Percentiles rank a stretch among this genome's conserved stretches.
Evolutionary conservation across 345 rosid genomes (phyloP).

Genomic region (Gossypium rotundifolium): DNA sequence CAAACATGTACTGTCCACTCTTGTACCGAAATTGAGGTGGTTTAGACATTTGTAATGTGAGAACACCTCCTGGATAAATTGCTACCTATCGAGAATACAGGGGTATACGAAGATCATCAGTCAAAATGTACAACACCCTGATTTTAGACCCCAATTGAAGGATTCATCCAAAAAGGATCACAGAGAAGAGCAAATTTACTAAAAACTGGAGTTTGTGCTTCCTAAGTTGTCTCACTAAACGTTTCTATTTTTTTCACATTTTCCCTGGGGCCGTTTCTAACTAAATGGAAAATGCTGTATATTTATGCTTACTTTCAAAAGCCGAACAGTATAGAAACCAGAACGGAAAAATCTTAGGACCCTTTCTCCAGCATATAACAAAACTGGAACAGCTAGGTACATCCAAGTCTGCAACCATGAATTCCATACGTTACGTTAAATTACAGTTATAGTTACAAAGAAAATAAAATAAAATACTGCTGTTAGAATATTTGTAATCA

Average conservation of each 20-base stretch:
- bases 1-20: conserved; percentile 99
- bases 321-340: conserved; percentile 61
- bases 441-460: neutral
- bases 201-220: neutral
- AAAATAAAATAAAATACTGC: neutral
- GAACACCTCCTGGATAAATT: conserved; percentile 92
- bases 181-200: neutral
- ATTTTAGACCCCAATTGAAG: neutral
- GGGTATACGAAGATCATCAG: neutral
- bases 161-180: neutral
- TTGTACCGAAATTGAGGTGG: conserved; percentile 87
- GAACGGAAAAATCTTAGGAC: conserved; percentile 81
- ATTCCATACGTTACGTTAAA: neutral
- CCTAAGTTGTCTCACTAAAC: too few species aligned
- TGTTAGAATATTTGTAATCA: neutral
- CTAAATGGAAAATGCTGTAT: neutral
- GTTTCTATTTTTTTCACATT: too few species aligned
- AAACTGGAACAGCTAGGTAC: conserved; percentile 81
- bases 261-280: neutral
- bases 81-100: conserved; percentile 54
- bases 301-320: conserved; percentile 48
- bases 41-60: conserved; percentile 92
- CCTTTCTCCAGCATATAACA: conserved; percentile 83
- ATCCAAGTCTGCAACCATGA: conserved; percentile 72
- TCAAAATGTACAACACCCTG: neutral